These are phyloP conservation scores for Achaetomiella virescens DNA, from an alignment of 495 filamentous ascomycete genomes.

Conservation along the genomic window DNA sequence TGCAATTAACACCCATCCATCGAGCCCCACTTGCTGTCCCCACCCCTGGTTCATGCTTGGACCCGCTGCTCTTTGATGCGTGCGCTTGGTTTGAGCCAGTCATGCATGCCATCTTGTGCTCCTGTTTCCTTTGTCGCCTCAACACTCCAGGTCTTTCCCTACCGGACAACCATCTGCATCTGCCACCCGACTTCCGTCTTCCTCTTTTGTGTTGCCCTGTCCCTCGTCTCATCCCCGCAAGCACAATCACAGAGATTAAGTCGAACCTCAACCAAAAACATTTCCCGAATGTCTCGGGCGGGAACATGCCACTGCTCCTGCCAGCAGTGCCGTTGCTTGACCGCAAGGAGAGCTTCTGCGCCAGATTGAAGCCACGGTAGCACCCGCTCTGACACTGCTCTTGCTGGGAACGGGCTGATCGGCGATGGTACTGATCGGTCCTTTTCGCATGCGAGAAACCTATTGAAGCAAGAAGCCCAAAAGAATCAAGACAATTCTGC, in stretches of 20 bases:
- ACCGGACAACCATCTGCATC: not conserved
- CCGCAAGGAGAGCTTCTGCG: too few species aligned
- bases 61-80: too few species aligned
- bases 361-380: not conserved
- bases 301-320: not conserved
- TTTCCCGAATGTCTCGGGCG: conserved; percentile 2
- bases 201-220: too few species aligned
- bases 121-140: not conserved
- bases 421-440: not conserved
- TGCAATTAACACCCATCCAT: too few species aligned
- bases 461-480: not conserved
- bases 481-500: not conserved
- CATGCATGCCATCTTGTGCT: not conserved
- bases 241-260: not conserved
- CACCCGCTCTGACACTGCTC: not conserved
- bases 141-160: not conserved
- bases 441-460: not conserved
- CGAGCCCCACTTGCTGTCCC: not conserved
- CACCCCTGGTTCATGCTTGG: not conserved
- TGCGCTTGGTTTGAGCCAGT: too few species aligned
- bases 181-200: not conserved
- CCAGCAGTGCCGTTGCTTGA: not conserved
- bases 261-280: not conserved
- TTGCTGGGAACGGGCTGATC: not conserved
- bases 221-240: not conserved